phyloP scores from a whole-genome alignment of 2,329 filamentous ascomycete genomes.

The Fusarium verticillioides region DNA sequence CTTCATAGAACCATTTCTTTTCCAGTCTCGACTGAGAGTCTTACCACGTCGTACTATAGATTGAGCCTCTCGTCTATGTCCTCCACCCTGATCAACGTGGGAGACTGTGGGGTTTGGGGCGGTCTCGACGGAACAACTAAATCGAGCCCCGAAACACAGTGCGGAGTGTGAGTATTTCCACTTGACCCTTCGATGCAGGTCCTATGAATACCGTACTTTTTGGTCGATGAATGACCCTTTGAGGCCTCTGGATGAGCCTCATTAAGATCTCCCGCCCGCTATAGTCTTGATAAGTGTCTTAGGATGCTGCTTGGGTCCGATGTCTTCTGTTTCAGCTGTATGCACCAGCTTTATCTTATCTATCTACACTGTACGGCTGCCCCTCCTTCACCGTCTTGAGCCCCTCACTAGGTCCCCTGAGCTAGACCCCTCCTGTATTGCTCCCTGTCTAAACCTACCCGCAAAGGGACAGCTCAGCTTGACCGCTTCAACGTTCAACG shows the following conservation, averaged over 20 bases:
- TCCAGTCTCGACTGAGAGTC: conserved; percentile 1
- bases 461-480: conserved; percentile 42
- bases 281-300: background rate
- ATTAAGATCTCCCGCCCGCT: background rate
- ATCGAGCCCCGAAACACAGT: conserved; percentile 35
- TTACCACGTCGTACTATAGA: conserved; percentile 32
- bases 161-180: background rate
- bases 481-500: conserved; percentile 43
- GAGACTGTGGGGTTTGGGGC: conserved; percentile 29
- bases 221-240: too few species aligned
- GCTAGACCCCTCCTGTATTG: conserved; percentile 39
- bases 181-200: background rate
- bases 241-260: background rate
- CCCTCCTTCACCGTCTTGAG: conserved; percentile 41
- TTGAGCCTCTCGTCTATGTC: conserved; percentile 10
- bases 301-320: background rate
- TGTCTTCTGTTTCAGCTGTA: background rate
- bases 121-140: conserved; percentile 37
- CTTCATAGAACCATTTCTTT: background rate
- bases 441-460: conserved; percentile 26
- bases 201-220: background rate
- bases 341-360: conserved; percentile 38
- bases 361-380: conserved; percentile 42
- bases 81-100: conserved; percentile 22
- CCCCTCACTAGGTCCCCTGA: conserved; percentile 37